Evolutionary conservation across 495 filamentous ascomycete genomes (phyloP).

Genomic region (Usnea hakonensis): DNA sequence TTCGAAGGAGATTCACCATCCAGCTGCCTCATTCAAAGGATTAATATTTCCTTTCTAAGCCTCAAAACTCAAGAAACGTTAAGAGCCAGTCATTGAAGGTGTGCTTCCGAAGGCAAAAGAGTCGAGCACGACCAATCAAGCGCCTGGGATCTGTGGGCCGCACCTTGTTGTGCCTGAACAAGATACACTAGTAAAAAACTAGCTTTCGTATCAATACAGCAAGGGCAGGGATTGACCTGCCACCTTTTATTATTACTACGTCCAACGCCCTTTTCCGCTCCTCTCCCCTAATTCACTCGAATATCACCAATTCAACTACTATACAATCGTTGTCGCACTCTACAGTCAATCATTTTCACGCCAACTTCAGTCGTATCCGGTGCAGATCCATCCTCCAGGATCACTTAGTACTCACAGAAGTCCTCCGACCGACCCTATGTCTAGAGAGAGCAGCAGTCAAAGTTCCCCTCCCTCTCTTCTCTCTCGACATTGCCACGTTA

Average conservation of each 20-base stretch:
- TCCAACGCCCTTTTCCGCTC: not conserved
- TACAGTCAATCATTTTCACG: not conserved
- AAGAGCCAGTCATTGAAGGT: not conserved
- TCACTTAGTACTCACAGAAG: slow-evolving; percentile 6
- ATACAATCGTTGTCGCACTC: slow-evolving; percentile 1
- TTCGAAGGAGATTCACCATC: not conserved
- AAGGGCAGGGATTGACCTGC: slow-evolving; percentile 4
- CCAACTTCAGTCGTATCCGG: slow-evolving; percentile 12
- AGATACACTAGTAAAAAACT: not conserved
- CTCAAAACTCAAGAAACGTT: not conserved
- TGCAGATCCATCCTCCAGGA: not conserved
- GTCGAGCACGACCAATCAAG: not conserved
- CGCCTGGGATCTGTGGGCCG: not conserved
- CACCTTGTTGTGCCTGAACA: slow-evolving; percentile 4
- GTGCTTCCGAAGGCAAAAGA: not conserved
- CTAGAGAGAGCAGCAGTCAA: slow-evolving; percentile 22
- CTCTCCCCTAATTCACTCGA: not conserved
- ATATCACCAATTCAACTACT: not conserved
- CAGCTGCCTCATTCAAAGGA: not conserved
- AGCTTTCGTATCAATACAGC: not conserved
- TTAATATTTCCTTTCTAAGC: no score
- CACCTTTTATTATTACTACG: not conserved
- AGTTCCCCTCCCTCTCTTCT: slow-evolving; percentile 20
- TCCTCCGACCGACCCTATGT: slow-evolving; percentile 24
- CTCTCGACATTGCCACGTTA: slow-evolving; percentile 15